Conservation (phyloP, 1,284 basidiomycete genomes). For the Heterobasidion occidentale region DNA sequence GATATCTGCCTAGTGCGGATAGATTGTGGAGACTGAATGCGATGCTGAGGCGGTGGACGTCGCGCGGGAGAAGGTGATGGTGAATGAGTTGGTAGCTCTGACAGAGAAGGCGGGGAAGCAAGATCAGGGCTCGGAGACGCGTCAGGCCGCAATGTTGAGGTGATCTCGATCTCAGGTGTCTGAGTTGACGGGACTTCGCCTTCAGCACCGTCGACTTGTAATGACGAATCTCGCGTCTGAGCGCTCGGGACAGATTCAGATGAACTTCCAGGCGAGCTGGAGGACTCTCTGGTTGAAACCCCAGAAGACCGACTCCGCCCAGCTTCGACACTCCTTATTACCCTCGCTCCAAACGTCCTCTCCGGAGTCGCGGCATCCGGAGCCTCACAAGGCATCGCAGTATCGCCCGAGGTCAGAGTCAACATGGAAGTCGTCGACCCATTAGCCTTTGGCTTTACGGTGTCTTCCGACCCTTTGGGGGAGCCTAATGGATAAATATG, state of each 20-base stretch:
- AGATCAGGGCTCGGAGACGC: background rate
- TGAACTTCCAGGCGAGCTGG: background rate
- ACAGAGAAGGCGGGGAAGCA: background rate
- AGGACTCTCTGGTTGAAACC: background rate
- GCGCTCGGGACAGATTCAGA: background rate
- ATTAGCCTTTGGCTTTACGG: slow-evolving; percentile 40
- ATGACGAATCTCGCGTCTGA: background rate
- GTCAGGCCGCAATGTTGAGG: too few species aligned
- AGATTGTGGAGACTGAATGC: too few species aligned
- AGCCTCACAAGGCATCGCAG: slow-evolving; percentile 1
- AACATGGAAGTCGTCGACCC: background rate
- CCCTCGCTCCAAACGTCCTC: background rate
- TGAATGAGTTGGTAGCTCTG: background rate
- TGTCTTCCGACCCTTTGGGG: slow-evolving; percentile 41
- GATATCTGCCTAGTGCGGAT: slow-evolving; percentile 3
- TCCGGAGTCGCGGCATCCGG: slow-evolving; percentile 11
- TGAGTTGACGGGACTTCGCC: background rate
- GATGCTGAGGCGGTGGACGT: background rate
- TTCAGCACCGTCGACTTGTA: background rate
- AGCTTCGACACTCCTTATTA: slow-evolving; percentile 5
- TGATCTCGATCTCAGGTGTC: background rate
- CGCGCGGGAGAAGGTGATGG: background rate
- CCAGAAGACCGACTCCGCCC: background rate
- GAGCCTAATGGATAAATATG: slow-evolving; percentile 15
- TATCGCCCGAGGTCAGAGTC: background rate